Evolutionary conservation across 163 green algal genomes (phyloP).

Genomic region (Trebouxiophyceae sp.): DNA sequence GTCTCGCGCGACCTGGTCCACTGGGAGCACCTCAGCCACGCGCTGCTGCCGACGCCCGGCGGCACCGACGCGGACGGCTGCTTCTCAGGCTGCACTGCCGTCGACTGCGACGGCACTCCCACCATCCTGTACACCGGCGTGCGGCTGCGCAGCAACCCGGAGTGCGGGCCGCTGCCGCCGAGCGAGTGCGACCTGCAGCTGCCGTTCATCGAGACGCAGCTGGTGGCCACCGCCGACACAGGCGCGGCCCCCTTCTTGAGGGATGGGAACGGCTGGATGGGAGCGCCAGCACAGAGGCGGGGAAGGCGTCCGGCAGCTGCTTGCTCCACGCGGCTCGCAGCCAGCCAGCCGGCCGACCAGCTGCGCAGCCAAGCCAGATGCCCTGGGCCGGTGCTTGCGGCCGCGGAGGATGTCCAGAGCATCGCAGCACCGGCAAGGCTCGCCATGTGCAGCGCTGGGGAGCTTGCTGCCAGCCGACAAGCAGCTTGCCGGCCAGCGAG

Average conservation of each 20-base stretch:
- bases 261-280: too few species aligned
- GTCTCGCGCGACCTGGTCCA: constrained; percentile 53
- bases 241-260: constrained; percentile 9
- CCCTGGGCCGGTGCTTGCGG: too few species aligned
- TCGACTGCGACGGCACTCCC: constrained; percentile 43
- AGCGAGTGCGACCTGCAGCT: constrained; percentile 56
- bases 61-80: constrained; percentile 53
- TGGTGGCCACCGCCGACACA: constrained; percentile 26
- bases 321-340: too few species aligned
- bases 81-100: constrained; percentile 46
- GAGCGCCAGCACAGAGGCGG: too few species aligned
- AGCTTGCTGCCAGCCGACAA: too few species aligned
- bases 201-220: constrained; percentile 65
- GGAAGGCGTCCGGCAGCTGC: too few species aligned
- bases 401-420: too few species aligned
- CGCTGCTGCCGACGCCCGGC: constrained; percentile 45
- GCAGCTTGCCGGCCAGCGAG: too few species aligned
- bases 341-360: too few species aligned
- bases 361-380: too few species aligned
- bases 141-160: constrained; percentile 42
- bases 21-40: constrained; percentile 55
- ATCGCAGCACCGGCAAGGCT: too few species aligned
- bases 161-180: constrained; percentile 44
- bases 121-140: constrained; percentile 63
- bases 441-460: too few species aligned